Conservation (phyloP, 2,329 filamentous ascomycete genomes). For the Penicillium sp. region DNA sequence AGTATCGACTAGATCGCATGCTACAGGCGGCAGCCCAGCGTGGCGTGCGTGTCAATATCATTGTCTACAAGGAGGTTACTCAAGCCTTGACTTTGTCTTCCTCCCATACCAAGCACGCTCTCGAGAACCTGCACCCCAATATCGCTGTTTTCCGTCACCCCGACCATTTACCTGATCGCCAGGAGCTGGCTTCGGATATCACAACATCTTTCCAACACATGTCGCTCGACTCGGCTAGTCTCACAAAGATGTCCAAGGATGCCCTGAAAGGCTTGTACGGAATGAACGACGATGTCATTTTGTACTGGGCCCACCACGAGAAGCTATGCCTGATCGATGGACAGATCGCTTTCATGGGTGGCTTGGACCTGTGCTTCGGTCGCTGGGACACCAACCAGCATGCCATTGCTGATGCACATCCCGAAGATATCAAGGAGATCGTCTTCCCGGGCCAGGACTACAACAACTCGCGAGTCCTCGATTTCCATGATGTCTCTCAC, state of each 20-base stretch:
- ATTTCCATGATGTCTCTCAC: constrained; percentile 71
- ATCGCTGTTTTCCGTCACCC: constrained; percentile 88
- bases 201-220: constrained; percentile 54
- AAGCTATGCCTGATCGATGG: constrained; percentile 81
- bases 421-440: constrained; percentile 67
- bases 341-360: constrained; percentile 82
- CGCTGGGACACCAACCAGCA: constrained; percentile 87
- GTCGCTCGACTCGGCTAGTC: constrained; percentile 51
- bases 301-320: constrained; percentile 93
- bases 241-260: constrained; percentile 65
- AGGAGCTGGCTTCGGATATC: constrained; percentile 59
- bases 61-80: constrained; percentile 88
- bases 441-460: constrained; percentile 88
- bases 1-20: constrained; percentile 79
- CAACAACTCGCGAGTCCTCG: constrained; percentile 81
- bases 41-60: constrained; percentile 77
- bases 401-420: constrained; percentile 77
- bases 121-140: constrained; percentile 75
- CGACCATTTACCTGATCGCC: constrained; percentile 73
- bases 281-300: constrained; percentile 70
- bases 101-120: constrained; percentile 70
- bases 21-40: constrained; percentile 75
- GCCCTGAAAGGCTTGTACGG: constrained; percentile 76
- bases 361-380: constrained; percentile 81
- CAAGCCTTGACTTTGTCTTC: constrained; percentile 69